Percentiles rank a stretch among this genome's conserved stretches.
These are phyloP conservation scores for Plenodomus tracheiphilus DNA, from an alignment of 2,329 filamentous ascomycete species.

Conservation along the genomic window DNA sequence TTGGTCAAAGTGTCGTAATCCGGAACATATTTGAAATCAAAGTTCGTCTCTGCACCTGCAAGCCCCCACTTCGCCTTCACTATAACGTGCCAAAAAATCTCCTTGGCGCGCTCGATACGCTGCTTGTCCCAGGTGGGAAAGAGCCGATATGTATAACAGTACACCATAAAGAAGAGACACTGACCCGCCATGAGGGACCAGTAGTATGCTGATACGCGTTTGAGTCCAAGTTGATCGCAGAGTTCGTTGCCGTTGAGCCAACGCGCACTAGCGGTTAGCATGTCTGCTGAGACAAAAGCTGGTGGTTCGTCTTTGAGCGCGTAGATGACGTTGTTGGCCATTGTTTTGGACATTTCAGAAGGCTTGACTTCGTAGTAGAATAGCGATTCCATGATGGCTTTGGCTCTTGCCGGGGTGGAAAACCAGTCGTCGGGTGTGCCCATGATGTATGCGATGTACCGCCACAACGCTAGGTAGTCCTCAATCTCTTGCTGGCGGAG, in stretches of 20 bases:
- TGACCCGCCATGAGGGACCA: slow-evolving; percentile 64
- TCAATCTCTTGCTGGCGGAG: slow-evolving; percentile 63
- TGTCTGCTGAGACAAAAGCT: slow-evolving; percentile 65
- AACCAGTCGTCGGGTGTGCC: slow-evolving; percentile 68
- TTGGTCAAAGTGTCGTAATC: slow-evolving; percentile 56
- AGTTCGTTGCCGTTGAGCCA: slow-evolving; percentile 72
- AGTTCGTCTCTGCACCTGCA: slow-evolving; percentile 62
- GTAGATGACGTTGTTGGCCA: slow-evolving; percentile 76
- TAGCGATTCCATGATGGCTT: slow-evolving; percentile 68
- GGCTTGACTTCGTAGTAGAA: slow-evolving; percentile 69
- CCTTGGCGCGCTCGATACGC: slow-evolving; percentile 57
- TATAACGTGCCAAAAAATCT: slow-evolving; percentile 62
- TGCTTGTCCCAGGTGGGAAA: slow-evolving; percentile 54
- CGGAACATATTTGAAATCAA: slow-evolving; percentile 73
- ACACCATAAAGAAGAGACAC: slow-evolving; percentile 65
- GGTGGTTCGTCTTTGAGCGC: slow-evolving; percentile 69
- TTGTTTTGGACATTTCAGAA: slow-evolving; percentile 61
- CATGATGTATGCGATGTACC: slow-evolving; percentile 72
- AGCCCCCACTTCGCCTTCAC: slow-evolving; percentile 68
- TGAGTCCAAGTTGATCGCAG: slow-evolving; percentile 62
- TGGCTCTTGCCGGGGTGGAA: slow-evolving; percentile 58
- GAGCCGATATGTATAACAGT: slow-evolving; percentile 57
- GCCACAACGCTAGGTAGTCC: slow-evolving; percentile 77
- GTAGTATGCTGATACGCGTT: slow-evolving; percentile 61
- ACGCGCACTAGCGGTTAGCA: slow-evolving; percentile 68